Percentiles rank a stretch among this genome's conserved stretches.
Conservation (phyloP, 768 basidiomycete species). For the Mycena alexandri region DNA sequence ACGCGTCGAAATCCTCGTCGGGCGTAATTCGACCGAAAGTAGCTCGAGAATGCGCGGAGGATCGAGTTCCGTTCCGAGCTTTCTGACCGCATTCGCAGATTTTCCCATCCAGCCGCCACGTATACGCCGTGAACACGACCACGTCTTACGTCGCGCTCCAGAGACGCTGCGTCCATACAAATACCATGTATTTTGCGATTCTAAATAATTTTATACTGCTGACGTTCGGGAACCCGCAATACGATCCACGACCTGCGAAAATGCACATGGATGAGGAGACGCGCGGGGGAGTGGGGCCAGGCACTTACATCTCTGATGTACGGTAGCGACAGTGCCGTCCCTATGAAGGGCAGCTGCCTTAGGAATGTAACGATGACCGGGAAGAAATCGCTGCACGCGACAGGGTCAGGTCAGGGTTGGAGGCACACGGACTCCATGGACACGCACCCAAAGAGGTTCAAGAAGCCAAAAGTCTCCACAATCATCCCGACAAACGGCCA, state of each 20-base stretch:
- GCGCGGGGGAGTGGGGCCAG: background rate
- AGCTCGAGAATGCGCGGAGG: background rate
- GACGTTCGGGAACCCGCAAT: slow-evolving; percentile 84
- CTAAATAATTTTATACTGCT: slow-evolving; percentile 61
- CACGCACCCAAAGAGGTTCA: slow-evolving; percentile 94
- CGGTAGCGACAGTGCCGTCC: slow-evolving; percentile 86
- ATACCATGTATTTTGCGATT: slow-evolving; percentile 25
- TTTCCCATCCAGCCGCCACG: slow-evolving; percentile 24
- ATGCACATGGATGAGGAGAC: background rate
- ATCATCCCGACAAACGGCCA: slow-evolving; percentile 95
- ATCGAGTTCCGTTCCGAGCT: background rate
- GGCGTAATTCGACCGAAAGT: too few species aligned
- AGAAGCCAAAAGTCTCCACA: slow-evolving; percentile 96
- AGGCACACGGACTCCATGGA: slow-evolving; percentile 16
- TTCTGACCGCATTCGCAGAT: background rate
- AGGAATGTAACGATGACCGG: slow-evolving; percentile 98
- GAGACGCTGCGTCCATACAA: background rate
- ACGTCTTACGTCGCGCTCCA: slow-evolving; percentile 23
- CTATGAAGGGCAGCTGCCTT: slow-evolving; percentile 92
- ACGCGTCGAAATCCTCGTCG: background rate
- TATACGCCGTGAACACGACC: slow-evolving; percentile 7
- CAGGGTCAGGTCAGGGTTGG: background rate
- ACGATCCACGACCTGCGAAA: slow-evolving; percentile 77
- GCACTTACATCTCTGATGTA: slow-evolving; percentile 86
- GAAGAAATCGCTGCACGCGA: slow-evolving; percentile 91